Evolutionary conservation across 1,139 yeast species (phyloP).

Genomic region (Kodamaea derodonti): DNA sequence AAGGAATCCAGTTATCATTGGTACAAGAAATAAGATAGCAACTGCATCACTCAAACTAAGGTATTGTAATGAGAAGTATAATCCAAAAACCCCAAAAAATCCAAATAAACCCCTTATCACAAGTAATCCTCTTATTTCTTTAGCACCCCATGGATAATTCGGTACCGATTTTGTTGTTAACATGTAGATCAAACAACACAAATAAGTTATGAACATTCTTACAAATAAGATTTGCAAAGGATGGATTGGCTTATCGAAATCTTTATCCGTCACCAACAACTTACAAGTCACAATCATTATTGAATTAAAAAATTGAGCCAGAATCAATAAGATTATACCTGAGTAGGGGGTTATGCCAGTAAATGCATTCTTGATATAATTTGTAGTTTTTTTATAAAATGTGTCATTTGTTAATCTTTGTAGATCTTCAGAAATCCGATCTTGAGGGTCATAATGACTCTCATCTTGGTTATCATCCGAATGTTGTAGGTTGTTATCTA

Average conservation of each 20-base stretch:
- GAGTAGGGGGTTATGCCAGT: slow-evolving; percentile 18
- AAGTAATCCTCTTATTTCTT: slow-evolving; percentile 49
- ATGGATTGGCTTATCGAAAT: slow-evolving; percentile 54
- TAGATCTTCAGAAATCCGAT: too few species aligned
- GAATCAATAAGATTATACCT: slow-evolving; percentile 43
- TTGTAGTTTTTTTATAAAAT: not conserved
- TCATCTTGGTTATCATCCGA: not conserved
- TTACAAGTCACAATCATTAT: slow-evolving; percentile 75
- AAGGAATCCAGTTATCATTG: slow-evolving; percentile 70
- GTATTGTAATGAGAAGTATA: slow-evolving; percentile 71
- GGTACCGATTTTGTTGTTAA: slow-evolving; percentile 44
- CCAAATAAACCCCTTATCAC: slow-evolving; percentile 70
- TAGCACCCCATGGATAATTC: slow-evolving; percentile 72
- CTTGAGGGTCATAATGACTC: not conserved
- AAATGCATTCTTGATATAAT: slow-evolving; percentile 4
- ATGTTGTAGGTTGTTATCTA: not conserved
- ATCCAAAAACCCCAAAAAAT: slow-evolving; percentile 72
- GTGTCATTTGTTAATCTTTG: too few species aligned
- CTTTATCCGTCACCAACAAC: slow-evolving; percentile 60
- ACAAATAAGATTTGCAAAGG: slow-evolving; percentile 75
- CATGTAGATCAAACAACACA: slow-evolving; percentile 56
- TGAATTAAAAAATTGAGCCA: slow-evolving; percentile 69
- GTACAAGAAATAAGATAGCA: slow-evolving; percentile 73
- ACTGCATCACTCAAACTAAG: slow-evolving; percentile 73
- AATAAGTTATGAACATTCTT: slow-evolving; percentile 70